phyloP scores from a whole-genome alignment of 768 basidiomycete species.

The Jaapia argillacea region DNA sequence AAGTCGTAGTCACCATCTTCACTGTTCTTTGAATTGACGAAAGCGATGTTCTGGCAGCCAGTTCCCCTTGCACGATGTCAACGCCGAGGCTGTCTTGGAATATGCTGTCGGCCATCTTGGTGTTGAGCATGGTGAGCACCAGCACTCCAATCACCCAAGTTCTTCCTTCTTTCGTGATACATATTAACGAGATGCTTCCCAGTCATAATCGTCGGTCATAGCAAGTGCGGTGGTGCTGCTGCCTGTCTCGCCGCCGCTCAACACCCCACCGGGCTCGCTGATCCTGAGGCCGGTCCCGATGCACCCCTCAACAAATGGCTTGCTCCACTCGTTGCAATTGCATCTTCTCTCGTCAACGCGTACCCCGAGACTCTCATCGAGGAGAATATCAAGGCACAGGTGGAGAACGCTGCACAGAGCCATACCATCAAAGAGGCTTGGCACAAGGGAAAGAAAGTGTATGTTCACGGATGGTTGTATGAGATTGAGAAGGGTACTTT shows the following conservation, averaged over 20 bases:
- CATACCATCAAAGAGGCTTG: constrained; percentile 17
- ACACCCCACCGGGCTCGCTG: constrained; percentile 19
- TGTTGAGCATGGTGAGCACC: constrained; percentile 63
- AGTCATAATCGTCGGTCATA: constrained; percentile 83
- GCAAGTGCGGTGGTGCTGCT: constrained; percentile 68
- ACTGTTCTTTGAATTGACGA: background rate
- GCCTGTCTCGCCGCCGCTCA: constrained; percentile 41
- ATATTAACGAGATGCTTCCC: constrained; percentile 1
- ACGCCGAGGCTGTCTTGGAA: constrained; percentile 57
- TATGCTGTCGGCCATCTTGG: constrained; percentile 66
- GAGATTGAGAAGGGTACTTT: constrained; percentile 49
- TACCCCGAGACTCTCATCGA: constrained; percentile 27
- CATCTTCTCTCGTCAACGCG: background rate
- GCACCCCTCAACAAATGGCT: constrained; percentile 64
- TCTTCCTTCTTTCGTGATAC: constrained; percentile 6
- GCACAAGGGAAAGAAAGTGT: constrained; percentile 12
- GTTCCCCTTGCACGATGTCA: constrained; percentile 63
- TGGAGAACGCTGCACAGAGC: constrained; percentile 14
- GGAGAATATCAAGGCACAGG: constrained; percentile 37
- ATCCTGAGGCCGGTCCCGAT: constrained; percentile 17
- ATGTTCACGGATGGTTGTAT: constrained; percentile 51
- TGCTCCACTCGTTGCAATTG: constrained; percentile 40
- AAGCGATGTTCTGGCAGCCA: constrained; percentile 35
- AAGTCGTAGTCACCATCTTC: constrained; percentile 12
- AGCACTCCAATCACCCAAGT: constrained; percentile 17